Percentiles rank a stretch among this genome's conserved stretches.
phyloP scores from a whole-genome alignment of 2,329 filamentous ascomycete genomes.

The Curvularia hawaiiensis region DNA sequence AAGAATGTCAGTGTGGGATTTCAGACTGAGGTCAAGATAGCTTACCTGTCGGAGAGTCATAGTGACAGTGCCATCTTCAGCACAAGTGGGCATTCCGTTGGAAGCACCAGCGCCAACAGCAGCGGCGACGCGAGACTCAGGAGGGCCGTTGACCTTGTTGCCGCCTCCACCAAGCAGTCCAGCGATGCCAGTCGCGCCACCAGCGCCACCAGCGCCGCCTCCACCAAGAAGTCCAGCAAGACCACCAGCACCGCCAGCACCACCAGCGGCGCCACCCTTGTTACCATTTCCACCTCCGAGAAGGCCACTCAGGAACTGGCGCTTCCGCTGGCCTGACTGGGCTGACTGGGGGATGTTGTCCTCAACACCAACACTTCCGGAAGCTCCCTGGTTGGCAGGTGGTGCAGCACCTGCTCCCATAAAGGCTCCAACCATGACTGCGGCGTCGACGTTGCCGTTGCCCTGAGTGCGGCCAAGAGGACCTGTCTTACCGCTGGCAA shows the following conservation, averaged over 20 bases:
- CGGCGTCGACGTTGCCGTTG: constrained; percentile 64
- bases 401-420: constrained; percentile 52
- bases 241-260: constrained; percentile 14
- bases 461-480: constrained; percentile 68
- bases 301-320: constrained; percentile 42
- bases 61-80: constrained; percentile 64
- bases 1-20: not conserved
- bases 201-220: constrained; percentile 23
- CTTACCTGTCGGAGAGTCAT: constrained; percentile 66
- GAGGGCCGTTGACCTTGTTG: constrained; percentile 53
- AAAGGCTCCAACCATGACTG: constrained; percentile 64
- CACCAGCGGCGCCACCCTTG: constrained; percentile 8
- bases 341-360: constrained; percentile 34
- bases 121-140: constrained; percentile 61
- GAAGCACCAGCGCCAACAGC: constrained; percentile 60
- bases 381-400: constrained; percentile 40
- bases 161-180: constrained; percentile 49
- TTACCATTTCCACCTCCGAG: constrained; percentile 35
- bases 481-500: constrained; percentile 58
- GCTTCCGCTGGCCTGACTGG: constrained; percentile 25
- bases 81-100: constrained; percentile 63
- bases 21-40: not conserved
- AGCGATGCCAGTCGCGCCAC: constrained; percentile 37
- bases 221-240: too few relatives aligned
- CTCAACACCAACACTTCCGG: constrained; percentile 39